Evolutionary conservation across 768 basidiomycete genomes (phyloP).

Genomic region (Pisolithus tinctorius): DNA sequence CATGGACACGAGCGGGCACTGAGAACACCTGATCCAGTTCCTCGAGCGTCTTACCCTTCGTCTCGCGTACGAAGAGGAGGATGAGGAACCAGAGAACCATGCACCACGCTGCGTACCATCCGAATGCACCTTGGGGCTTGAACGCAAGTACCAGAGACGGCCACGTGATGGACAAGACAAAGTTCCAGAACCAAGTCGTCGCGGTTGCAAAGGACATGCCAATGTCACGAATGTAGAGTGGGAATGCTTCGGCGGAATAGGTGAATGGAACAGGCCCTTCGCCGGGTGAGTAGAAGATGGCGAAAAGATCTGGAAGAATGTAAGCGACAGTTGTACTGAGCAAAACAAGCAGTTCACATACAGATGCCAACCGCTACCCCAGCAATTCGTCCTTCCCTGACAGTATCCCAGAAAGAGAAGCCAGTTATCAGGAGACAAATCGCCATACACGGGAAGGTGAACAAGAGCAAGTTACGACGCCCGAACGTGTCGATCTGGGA

Average conservation of each 20-base stretch:
- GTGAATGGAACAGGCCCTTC: constrained; percentile 90
- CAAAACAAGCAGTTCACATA: constrained; percentile 1
- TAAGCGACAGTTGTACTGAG: constrained; percentile 4
- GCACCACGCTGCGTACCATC: constrained; percentile 62
- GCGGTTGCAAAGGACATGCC: constrained; percentile 72
- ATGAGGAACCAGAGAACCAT: constrained; percentile 50
- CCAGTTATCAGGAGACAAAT: constrained; percentile 70
- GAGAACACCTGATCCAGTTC: constrained; percentile 47
- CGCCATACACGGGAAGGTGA: constrained; percentile 80
- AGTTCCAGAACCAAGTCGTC: constrained; percentile 56
- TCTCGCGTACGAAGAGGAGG: constrained; percentile 63
- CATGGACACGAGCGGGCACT: constrained; percentile 47
- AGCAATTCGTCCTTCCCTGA: constrained; percentile 31
- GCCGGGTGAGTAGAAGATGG: constrained; percentile 72
- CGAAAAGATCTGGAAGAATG: constrained; percentile 36
- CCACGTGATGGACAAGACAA: constrained; percentile 63
- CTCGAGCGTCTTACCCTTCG: constrained; percentile 61
- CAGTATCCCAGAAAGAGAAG: constrained; percentile 55
- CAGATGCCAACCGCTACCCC: constrained; percentile 49
- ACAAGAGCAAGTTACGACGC: constrained; percentile 66
- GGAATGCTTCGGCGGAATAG: constrained; percentile 90
- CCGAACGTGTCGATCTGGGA: constrained; percentile 65
- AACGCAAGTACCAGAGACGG: constrained; percentile 59
- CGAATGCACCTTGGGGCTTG: constrained; percentile 65
- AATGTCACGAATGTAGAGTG: constrained; percentile 46